A percentile compares a stretch with the other conserved stretches of the same genome.
phyloP scores from a whole-genome alignment of 352 stramenopile genomes.

The Phytophthora pini region DNA sequence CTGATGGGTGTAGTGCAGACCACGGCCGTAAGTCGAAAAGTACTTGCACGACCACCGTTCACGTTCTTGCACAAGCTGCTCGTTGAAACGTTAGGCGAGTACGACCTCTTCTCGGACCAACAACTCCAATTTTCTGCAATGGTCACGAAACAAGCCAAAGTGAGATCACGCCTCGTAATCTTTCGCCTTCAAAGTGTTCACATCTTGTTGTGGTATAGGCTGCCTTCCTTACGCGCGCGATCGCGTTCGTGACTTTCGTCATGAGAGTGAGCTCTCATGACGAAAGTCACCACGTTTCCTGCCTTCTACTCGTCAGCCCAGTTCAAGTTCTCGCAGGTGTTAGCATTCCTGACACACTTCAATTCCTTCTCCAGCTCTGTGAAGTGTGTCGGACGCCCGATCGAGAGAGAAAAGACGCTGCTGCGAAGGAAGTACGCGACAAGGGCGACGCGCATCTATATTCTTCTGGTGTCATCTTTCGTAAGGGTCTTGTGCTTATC shows the following conservation, averaged over 20 bases:
- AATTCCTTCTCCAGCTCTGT: slow-evolving; percentile 80
- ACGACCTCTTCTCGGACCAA: slow-evolving; percentile 69
- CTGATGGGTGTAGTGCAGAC: slow-evolving; percentile 73
- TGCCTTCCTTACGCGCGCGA: slow-evolving; percentile 76
- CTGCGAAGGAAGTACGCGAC: slow-evolving; percentile 55
- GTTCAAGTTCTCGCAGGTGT: slow-evolving; percentile 83
- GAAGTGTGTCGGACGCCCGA: slow-evolving; percentile 61
- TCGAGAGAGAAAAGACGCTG: slow-evolving; percentile 56
- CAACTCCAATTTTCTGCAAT: slow-evolving; percentile 72
- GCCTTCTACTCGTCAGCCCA: slow-evolving; percentile 81
- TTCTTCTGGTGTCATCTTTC: slow-evolving; percentile 76
- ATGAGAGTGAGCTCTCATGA: slow-evolving; percentile 26
- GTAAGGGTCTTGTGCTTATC: slow-evolving; percentile 69
- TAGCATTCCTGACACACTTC: slow-evolving; percentile 65
- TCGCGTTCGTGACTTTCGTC: slow-evolving; percentile 76
- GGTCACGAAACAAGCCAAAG: slow-evolving; percentile 79
- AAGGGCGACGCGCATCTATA: slow-evolving; percentile 81
- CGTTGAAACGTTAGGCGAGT: slow-evolving; percentile 63
- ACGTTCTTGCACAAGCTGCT: slow-evolving; percentile 87
- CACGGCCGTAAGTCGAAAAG: slow-evolving; percentile 71
- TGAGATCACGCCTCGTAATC: neutral
- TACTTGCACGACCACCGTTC: slow-evolving; percentile 76
- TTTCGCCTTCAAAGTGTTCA: neutral
- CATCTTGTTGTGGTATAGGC: slow-evolving; percentile 40
- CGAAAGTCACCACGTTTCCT: slow-evolving; percentile 42